These are phyloP conservation scores for Didymella keratinophila DNA, from an alignment of 2,329 filamentous ascomycete genomes.

Conservation along the genomic window DNA sequence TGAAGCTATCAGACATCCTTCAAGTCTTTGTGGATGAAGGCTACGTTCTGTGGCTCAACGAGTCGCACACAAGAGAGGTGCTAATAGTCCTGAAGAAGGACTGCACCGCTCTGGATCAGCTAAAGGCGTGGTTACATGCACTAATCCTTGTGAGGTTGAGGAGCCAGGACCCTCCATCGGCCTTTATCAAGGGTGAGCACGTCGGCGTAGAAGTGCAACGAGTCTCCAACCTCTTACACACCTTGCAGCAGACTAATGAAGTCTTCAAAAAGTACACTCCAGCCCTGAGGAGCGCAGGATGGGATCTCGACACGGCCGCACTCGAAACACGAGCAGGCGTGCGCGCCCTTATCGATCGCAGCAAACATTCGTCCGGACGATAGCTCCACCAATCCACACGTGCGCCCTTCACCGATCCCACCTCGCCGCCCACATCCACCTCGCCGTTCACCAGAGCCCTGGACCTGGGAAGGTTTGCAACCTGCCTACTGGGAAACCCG, in stretches of 20 bases:
- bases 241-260: constrained; percentile 46
- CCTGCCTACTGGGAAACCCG: constrained; percentile 57
- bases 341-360: constrained; percentile 32
- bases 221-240: background rate
- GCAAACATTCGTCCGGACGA: constrained; percentile 5
- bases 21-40: constrained; percentile 59
- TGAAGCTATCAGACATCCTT: constrained; percentile 60
- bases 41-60: constrained; percentile 68
- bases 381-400: background rate
- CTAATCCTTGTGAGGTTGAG: constrained; percentile 54
- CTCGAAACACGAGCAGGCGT: constrained; percentile 70
- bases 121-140: constrained; percentile 70
- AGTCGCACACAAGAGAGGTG: constrained; percentile 43
- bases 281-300: constrained; percentile 61
- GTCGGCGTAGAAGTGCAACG: background rate
- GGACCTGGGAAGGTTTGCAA: constrained; percentile 3
- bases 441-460: constrained; percentile 3
- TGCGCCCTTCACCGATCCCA: background rate
- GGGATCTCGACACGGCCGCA: constrained; percentile 70
- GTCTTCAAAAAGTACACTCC: constrained; percentile 57
- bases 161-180: background rate
- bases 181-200: background rate
- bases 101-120: constrained; percentile 58
- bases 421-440: background rate
- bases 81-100: constrained; percentile 71